Conservation (phyloP, 495 filamentous ascomycete species). For the Trichoderma gamsii region DNA sequence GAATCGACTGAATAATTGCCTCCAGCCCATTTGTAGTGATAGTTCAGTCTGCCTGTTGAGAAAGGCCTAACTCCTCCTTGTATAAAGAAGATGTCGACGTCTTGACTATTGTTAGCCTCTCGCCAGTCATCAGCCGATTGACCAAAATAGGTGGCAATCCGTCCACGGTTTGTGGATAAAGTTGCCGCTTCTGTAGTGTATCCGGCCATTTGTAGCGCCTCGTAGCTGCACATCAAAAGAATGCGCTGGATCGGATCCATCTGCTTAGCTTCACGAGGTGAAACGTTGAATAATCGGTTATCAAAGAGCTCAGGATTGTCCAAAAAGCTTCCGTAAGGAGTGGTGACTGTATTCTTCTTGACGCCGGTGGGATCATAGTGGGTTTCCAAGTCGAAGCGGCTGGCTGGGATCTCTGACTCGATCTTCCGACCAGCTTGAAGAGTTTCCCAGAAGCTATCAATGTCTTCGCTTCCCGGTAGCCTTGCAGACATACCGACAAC, state of each 20-base stretch:
- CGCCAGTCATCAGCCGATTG: constrained; percentile 90
- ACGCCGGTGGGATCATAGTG: constrained; percentile 69
- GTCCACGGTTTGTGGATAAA: constrained; percentile 41
- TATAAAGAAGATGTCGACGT: constrained; percentile 91
- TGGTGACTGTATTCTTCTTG: constrained; percentile 71
- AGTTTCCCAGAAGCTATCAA: constrained; percentile 61
- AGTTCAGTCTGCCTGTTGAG: constrained; percentile 79
- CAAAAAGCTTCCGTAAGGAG: constrained; percentile 85
- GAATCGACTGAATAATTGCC: constrained; percentile 85
- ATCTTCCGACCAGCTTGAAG: constrained; percentile 61
- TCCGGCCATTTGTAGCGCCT: constrained; percentile 82
- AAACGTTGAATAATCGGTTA: constrained; percentile 91
- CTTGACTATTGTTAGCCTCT: constrained; percentile 83
- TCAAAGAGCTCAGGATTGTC: constrained; percentile 82
- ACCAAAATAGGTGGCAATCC: constrained; percentile 78
- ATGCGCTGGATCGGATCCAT: constrained; percentile 87
- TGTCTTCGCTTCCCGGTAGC: constrained; percentile 62
- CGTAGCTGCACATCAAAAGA: constrained; percentile 77
- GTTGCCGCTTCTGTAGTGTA: constrained; percentile 50
- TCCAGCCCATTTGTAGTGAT: constrained; percentile 80
- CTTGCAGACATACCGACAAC: constrained; percentile 74
- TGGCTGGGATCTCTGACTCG: constrained; percentile 57
- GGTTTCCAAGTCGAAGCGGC: constrained; percentile 69
- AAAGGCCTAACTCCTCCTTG: constrained; percentile 50
- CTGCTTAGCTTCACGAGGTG: constrained; percentile 80